Evolutionary conservation across 768 basidiomycete species (phyloP).

Genomic region (Mycena olivaceomarginata): DNA sequence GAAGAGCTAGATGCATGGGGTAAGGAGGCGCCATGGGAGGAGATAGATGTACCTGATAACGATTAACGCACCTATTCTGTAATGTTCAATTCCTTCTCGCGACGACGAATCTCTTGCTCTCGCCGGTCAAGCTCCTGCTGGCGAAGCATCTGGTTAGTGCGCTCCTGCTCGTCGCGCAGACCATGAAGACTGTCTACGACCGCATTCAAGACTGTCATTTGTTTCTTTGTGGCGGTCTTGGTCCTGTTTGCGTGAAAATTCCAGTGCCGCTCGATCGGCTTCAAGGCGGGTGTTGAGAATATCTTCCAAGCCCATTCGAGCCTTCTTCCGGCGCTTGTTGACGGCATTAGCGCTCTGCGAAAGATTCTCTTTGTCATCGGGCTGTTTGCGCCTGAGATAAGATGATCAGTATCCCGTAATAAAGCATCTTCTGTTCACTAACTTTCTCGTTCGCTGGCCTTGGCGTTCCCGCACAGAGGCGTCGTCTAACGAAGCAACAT

Average conservation of each 20-base stretch:
- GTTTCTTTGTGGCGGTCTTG: background rate
- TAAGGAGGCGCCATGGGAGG: slow-evolving; percentile 14
- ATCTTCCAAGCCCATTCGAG: background rate
- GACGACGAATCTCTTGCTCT: background rate
- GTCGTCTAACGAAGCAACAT: background rate
- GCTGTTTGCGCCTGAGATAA: background rate
- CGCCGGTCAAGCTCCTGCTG: background rate
- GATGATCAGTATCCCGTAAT: background rate
- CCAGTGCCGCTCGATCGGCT: background rate
- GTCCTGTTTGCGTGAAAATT: background rate
- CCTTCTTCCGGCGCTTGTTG: slow-evolving; percentile 1
- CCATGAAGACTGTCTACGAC: background rate
- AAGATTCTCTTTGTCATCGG: background rate
- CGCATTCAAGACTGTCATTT: background rate
- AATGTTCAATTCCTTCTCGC: background rate
- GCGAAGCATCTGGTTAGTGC: background rate
- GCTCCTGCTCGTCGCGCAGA: background rate
- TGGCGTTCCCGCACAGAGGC: background rate
- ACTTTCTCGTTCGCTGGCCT: too few relatives aligned
- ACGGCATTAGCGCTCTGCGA: background rate
- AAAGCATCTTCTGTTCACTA: too few relatives aligned
- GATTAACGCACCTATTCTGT: background rate
- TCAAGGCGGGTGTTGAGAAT: background rate
- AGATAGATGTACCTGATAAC: slow-evolving; percentile 6
- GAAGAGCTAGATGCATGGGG: slow-evolving; percentile 32